Evolutionary conservation across 768 basidiomycete species (phyloP).

Genomic region (Termitomyces sp.): DNA sequence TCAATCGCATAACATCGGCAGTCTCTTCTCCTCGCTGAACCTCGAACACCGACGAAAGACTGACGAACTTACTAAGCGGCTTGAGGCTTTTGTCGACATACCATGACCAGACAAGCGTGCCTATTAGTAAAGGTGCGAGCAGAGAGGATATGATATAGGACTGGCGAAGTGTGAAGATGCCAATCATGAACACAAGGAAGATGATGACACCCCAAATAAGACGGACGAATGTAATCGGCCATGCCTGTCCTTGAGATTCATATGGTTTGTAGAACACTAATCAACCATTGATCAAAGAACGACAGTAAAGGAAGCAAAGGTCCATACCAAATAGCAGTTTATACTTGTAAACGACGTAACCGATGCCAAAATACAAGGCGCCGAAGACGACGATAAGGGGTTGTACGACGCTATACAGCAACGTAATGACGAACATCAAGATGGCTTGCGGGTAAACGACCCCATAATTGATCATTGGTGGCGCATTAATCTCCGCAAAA

Average conservation of each 20-base stretch:
- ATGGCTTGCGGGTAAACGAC: conserved; percentile 96
- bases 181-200: conserved; percentile 96
- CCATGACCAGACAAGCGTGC: conserved; percentile 80
- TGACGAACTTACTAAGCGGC: conserved; percentile 79
- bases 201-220: conserved; percentile 91
- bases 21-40: conserved; percentile 88
- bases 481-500: conserved; percentile 93
- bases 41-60: conserved; percentile 82
- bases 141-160: conserved; percentile 48
- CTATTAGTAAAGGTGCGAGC: conserved; percentile 71
- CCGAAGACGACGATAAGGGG: conserved; percentile 95
- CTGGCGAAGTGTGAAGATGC: conserved; percentile 73
- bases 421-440: conserved; percentile 90
- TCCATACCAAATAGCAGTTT: conserved; percentile 87
- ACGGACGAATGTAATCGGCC: conserved; percentile 93
- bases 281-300: background rate
- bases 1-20: conserved; percentile 69
- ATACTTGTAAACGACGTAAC: conserved; percentile 97
- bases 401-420: conserved; percentile 94
- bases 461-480: conserved; percentile 98
- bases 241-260: conserved; percentile 95
- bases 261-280: conserved; percentile 98
- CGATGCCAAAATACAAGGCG: conserved; percentile 93
- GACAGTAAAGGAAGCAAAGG: background rate
- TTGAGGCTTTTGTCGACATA: conserved; percentile 63